phyloP scores from a whole-genome alignment of 257 asterid genomes.

The Solanum medicagineum region DNA sequence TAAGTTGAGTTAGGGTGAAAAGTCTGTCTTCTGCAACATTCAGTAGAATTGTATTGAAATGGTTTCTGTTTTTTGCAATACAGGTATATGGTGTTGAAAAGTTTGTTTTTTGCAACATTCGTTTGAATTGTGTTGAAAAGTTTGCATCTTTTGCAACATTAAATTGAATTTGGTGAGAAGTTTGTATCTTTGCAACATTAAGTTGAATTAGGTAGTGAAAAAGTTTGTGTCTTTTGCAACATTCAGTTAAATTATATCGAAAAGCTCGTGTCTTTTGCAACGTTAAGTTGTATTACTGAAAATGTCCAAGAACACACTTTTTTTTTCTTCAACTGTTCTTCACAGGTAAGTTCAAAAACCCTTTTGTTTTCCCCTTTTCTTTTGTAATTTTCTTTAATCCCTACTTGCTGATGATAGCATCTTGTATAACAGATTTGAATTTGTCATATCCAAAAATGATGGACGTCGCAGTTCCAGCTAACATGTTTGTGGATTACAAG shows the following conservation, averaged over 20 bases:
- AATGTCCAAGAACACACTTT: not conserved
- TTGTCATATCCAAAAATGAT: conserved; percentile 92
- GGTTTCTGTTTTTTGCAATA: not conserved
- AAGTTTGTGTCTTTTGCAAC: too few species aligned
- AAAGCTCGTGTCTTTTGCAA: too few species aligned
- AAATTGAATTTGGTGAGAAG: too few species aligned
- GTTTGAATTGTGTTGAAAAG: not conserved
- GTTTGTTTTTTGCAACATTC: not conserved
- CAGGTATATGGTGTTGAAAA: not conserved
- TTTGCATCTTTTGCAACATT: too few species aligned
- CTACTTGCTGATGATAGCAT: not conserved
- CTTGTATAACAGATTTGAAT: conserved; percentile 42
- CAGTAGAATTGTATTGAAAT: not conserved
- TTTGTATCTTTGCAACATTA: too few species aligned
- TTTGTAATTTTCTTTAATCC: not conserved
- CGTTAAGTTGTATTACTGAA: too few species aligned
- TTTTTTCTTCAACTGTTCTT: not conserved
- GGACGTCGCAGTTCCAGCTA: conserved; percentile 85
- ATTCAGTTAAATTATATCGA: too few species aligned
- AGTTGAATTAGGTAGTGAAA: too few species aligned
- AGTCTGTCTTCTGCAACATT: not conserved
- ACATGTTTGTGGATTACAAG: conserved; percentile 89
- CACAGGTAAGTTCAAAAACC: conserved; percentile 63
- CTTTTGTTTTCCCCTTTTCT: not conserved
- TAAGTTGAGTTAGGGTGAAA: not conserved